These are phyloP conservation scores for Hippophae gyantsensis DNA, from an alignment of 306 rosid genomes.

Conservation along the genomic window DNA sequence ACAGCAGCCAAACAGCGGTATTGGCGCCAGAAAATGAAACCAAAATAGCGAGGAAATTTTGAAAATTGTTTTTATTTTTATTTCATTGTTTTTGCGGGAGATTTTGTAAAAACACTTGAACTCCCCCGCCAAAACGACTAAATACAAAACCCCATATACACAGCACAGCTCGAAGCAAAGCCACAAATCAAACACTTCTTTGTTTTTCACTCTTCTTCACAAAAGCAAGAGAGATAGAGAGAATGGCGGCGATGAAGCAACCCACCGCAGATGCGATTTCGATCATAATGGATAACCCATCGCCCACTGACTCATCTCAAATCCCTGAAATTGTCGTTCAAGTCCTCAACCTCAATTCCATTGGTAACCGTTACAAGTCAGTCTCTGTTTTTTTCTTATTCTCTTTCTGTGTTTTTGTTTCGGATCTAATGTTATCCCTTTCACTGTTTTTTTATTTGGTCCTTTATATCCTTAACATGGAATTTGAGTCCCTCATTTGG, in stretches of 20 bases:
- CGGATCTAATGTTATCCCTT: not conserved
- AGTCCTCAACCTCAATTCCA: constrained; percentile 54
- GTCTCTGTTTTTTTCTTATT: not conserved
- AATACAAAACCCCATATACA: constrained; percentile 15
- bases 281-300: constrained; percentile 40
- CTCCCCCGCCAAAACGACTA: constrained; percentile 18
- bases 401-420: not conserved
- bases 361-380: constrained; percentile 64
- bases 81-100: constrained; percentile 15
- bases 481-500: too few species aligned
- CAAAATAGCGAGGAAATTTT: not conserved
- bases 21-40: constrained; percentile 13
- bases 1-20: not conserved
- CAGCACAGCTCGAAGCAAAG: too few species aligned
- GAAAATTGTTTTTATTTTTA: not conserved
- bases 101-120: not conserved
- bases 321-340: constrained; percentile 61
- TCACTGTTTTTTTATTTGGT: too few species aligned
- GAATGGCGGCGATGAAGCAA: constrained; percentile 50
- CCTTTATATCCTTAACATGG: too few species aligned
- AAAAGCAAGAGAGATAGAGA: not conserved
- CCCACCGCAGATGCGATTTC: constrained; percentile 51
- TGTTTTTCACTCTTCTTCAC: not conserved
- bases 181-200: too few species aligned
- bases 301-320: constrained; percentile 47